Conservation (phyloP, 768 basidiomycete genomes). For the Rhizopogon vesiculosus region DNA sequence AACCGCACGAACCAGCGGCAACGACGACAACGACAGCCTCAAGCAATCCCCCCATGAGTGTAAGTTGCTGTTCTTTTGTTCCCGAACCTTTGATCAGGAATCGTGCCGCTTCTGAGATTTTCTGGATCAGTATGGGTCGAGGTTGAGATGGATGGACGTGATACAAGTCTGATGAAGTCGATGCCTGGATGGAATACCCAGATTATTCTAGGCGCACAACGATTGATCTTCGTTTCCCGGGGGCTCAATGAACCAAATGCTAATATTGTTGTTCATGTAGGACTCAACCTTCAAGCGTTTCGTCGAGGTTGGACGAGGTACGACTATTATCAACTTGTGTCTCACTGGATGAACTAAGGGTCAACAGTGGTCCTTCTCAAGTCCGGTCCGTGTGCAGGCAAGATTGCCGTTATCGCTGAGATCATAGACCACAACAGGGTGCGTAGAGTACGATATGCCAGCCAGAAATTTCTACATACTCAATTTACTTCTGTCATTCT, state of each 20-base stretch:
- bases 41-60: background rate
- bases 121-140: background rate
- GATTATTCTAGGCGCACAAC: background rate
- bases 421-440: constrained; percentile 99
- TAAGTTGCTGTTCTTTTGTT: background rate
- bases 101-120: background rate
- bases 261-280: constrained; percentile 23
- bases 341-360: background rate
- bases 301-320: constrained; percentile 96
- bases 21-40: background rate
- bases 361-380: constrained; percentile 82
- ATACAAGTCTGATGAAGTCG: background rate
- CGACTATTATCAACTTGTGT: constrained; percentile 12
- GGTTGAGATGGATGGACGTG: background rate
- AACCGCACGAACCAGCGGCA: background rate
- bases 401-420: constrained; percentile 93
- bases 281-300: constrained; percentile 93
- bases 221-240: background rate
- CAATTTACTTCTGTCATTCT: background rate
- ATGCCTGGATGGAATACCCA: background rate
- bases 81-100: background rate
- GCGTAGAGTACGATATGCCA: constrained; percentile 22
- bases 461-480: background rate
- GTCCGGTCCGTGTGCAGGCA: constrained; percentile 78
- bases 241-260: background rate